These are phyloP conservation scores for Coemansia sp. DNA, from an alignment of 192 early-diverging fungal genomes.

Conservation along the genomic window DNA sequence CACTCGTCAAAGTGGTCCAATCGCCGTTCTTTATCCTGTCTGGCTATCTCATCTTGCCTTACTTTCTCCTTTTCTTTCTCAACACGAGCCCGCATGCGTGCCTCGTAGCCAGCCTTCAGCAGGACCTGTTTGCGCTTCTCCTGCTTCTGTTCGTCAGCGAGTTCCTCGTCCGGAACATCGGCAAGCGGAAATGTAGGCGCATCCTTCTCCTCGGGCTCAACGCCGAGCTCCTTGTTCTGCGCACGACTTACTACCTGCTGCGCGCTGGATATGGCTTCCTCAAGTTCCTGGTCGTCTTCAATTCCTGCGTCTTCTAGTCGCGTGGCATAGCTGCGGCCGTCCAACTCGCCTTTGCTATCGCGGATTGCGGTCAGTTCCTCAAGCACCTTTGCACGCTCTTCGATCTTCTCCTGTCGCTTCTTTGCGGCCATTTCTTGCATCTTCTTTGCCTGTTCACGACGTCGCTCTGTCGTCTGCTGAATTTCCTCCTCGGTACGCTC, in stretches of 20 bases:
- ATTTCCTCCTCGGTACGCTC: conserved; percentile 82
- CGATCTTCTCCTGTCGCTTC: conserved; percentile 78
- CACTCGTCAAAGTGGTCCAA: conserved; percentile 67
- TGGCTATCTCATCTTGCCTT: conserved; percentile 57
- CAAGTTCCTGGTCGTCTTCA: conserved; percentile 69
- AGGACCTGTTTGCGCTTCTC: conserved; percentile 85
- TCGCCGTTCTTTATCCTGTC: conserved; percentile 72
- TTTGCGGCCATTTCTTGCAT: conserved; percentile 81
- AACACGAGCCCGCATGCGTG: conserved; percentile 65
- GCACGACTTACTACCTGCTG: conserved; percentile 69
- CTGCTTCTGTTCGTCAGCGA: conserved; percentile 73
- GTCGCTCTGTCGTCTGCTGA: conserved; percentile 62
- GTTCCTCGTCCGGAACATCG: conserved; percentile 75
- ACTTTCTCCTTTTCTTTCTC: conserved; percentile 68
- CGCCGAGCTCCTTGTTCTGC: conserved; percentile 77
- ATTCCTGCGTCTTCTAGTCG: conserved; percentile 63
- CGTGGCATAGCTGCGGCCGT: conserved; percentile 32
- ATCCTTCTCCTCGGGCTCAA: conserved; percentile 76
- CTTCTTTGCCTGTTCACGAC: conserved; percentile 68
- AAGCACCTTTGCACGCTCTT: conserved; percentile 66
- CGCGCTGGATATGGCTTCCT: conserved; percentile 67
- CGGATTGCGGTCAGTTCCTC: conserved; percentile 45
- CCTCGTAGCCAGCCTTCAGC: conserved; percentile 75
- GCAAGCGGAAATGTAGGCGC: conserved; percentile 71
- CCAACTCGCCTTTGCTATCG: conserved; percentile 27